Evolutionary conservation across 257 asterid species (phyloP).

Genomic region (Verbena officinalis): DNA sequence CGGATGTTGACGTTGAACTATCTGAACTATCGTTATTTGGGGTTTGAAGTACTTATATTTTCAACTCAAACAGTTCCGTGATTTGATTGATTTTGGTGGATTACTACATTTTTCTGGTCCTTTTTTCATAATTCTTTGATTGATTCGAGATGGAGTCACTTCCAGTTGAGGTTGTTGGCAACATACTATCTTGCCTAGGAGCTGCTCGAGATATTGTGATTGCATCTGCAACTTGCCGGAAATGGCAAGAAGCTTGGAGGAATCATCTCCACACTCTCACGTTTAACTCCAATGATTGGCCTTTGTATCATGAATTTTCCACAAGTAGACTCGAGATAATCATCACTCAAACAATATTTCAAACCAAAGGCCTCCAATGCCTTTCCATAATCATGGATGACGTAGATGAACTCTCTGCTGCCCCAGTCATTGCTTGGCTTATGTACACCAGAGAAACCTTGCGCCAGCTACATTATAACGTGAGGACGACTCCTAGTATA

Average conservation of each 20-base stretch:
- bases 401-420: slow-evolving; percentile 82
- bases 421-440: slow-evolving; percentile 90
- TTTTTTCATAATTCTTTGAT: slow-evolving; percentile 25
- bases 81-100: slow-evolving; percentile 32
- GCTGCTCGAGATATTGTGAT: slow-evolving; percentile 85
- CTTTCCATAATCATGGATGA: slow-evolving; percentile 81
- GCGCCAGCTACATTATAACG: slow-evolving; percentile 77
- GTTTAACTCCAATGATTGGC: slow-evolving; percentile 82
- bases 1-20: slow-evolving; percentile 32
- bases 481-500: slow-evolving; percentile 74
- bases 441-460: slow-evolving; percentile 81
- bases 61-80: slow-evolving; percentile 22
- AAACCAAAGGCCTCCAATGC: slow-evolving; percentile 66
- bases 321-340: slow-evolving; percentile 71
- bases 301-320: slow-evolving; percentile 67
- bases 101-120: slow-evolving; percentile 18
- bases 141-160: slow-evolving; percentile 63
- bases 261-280: slow-evolving; percentile 76
- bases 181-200: slow-evolving; percentile 73
- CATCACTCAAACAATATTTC: slow-evolving; percentile 78
- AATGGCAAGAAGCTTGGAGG: slow-evolving; percentile 86
- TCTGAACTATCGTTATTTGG: slow-evolving; percentile 19
- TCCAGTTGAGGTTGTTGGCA: slow-evolving; percentile 93
- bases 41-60: slow-evolving; percentile 29
- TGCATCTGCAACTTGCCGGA: slow-evolving; percentile 85